Evolutionary conservation across 1,284 basidiomycete species (phyloP).

Genomic region (Malassezia dermatis): DNA sequence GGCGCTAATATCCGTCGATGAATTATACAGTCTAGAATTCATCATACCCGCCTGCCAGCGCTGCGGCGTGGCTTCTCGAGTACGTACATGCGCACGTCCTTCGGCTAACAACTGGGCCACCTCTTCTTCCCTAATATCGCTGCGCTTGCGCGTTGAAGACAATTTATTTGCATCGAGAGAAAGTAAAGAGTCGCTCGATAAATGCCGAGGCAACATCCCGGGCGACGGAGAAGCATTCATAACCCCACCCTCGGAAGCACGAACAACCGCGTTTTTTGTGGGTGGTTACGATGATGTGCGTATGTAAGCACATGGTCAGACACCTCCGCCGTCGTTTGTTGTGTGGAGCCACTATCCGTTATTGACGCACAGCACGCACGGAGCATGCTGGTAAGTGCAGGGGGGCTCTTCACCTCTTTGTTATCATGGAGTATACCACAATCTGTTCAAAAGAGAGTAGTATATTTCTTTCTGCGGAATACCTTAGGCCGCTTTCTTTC

Average conservation of each 20-base stretch:
- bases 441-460: not conserved
- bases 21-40: not conserved
- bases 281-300: not conserved
- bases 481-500: not conserved
- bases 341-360: not conserved
- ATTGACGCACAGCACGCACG: not conserved
- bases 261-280: not conserved
- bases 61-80: not conserved
- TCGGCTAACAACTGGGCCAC: not conserved
- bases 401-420: not conserved
- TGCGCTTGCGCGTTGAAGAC: not conserved
- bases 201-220: not conserved
- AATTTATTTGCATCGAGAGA: not conserved
- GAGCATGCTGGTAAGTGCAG: not conserved
- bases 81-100: not conserved
- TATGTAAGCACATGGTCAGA: not conserved
- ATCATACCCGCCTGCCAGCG: not conserved
- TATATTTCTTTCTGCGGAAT: not conserved
- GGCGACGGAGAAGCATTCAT: not conserved
- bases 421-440: not conserved
- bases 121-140: slow-evolving; percentile 2
- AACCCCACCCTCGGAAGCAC: not conserved
- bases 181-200: not conserved
- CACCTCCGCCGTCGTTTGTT: not conserved
- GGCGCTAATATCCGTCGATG: not conserved